A percentile compares a stretch with the other conserved stretches of the same genome.
Conservation (phyloP, 768 basidiomycete species). For the Hypholoma sublateritium region DNA sequence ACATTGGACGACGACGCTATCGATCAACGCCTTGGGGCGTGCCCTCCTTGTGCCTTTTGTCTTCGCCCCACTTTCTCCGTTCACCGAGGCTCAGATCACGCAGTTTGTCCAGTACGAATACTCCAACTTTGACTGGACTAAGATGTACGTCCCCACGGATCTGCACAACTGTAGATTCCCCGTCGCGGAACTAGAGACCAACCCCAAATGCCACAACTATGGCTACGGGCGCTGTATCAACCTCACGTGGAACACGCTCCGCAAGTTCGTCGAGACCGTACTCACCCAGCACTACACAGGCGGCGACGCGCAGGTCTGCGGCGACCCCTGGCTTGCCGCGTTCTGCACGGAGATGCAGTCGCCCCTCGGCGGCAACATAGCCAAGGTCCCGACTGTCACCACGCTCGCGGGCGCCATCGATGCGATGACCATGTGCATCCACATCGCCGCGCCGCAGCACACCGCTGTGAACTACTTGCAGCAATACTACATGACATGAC, state of each 20-base stretch:
- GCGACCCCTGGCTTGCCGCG: conserved; percentile 16
- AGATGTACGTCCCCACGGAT: conserved; percentile 26
- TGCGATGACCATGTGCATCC: conserved; percentile 30
- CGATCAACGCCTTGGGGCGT: conserved; percentile 27
- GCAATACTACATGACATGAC: conserved; percentile 33
- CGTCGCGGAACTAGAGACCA: conserved; percentile 19
- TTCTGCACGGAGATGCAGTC: conserved; percentile 26
- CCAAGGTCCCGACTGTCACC: conserved; percentile 23
- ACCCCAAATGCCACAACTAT: conserved; percentile 28
- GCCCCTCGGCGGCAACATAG: conserved; percentile 17
- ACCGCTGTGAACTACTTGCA: conserved; percentile 34
- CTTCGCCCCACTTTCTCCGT: conserved; percentile 19
- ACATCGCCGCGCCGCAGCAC: conserved; percentile 31
- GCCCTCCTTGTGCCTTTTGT: conserved; percentile 24
- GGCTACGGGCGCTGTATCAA: conserved; percentile 23
- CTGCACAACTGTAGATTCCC: conserved; percentile 26
- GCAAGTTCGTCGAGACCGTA: conserved; percentile 22
- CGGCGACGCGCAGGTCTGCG: conserved; percentile 20
- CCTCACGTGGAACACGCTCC: conserved; percentile 25
- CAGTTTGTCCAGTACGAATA: conserved; percentile 21
- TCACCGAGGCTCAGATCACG: conserved; percentile 15
- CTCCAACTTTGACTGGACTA: conserved; percentile 24
- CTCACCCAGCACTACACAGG: conserved; percentile 15
- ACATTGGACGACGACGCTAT: conserved; percentile 29
- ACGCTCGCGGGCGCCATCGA: conserved; percentile 27